A percentile compares a stretch with the other conserved stretches of the same genome.
Evolutionary conservation across 192 early-diverging fungal genomes (phyloP).

Genomic region (Linnemannia elongata): DNA sequence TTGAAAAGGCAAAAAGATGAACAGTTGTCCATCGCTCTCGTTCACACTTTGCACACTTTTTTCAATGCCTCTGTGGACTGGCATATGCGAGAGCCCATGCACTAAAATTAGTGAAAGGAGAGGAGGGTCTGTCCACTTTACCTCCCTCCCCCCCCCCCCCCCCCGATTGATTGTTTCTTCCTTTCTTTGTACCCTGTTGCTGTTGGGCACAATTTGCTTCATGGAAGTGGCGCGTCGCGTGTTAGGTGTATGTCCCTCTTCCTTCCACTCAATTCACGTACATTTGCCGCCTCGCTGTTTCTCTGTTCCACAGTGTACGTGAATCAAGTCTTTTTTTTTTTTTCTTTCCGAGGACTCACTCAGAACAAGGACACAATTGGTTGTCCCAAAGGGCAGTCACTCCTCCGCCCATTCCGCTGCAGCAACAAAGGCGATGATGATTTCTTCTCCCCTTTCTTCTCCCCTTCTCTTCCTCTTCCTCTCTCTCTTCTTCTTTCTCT

Average conservation of each 20-base stretch:
- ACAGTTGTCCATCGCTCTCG: neutral
- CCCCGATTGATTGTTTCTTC: neutral
- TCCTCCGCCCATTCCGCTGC: neutral
- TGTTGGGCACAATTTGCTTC: neutral
- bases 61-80: neutral
- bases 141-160: no score
- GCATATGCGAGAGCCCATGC: neutral
- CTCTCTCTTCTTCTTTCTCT: neutral
- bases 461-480: neutral
- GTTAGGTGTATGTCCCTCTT: neutral
- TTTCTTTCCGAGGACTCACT: neutral
- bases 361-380: neutral
- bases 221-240: neutral
- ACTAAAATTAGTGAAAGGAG: slow-evolving; percentile 1
- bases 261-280: neutral
- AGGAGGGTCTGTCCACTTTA: neutral
- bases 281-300: neutral
- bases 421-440: no score
- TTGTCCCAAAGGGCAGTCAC: neutral
- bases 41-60: neutral
- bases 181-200: neutral
- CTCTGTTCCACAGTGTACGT: neutral
- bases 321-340: neutral
- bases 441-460: neutral
- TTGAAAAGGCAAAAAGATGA: neutral